Conservation (phyloP, 2,329 filamentous ascomycete genomes). For the Huntiella savannae region DNA sequence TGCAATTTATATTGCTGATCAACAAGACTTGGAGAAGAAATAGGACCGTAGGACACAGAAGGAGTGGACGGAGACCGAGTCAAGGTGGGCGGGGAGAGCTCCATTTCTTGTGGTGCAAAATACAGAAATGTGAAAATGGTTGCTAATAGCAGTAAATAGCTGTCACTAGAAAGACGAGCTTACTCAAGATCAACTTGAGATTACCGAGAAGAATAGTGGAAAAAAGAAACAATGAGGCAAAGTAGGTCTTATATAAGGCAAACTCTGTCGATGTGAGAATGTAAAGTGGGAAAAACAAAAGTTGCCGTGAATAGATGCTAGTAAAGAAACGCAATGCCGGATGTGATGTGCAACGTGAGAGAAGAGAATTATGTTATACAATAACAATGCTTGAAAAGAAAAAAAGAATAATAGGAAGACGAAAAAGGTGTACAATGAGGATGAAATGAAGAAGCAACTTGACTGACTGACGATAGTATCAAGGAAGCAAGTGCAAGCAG, state of each 20-base stretch:
- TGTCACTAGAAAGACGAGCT: too few species aligned
- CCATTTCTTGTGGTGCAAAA: conserved; percentile 10
- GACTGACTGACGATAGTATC: neutral
- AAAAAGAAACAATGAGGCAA: too few species aligned
- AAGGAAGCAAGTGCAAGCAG: neutral
- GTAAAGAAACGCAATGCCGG: too few species aligned
- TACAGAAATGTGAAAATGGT: neutral
- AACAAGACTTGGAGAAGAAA: conserved; percentile 26
- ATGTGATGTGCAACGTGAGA: too few species aligned
- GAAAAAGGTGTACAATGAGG: neutral
- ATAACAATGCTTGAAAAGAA: neutral
- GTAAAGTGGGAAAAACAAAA: too few species aligned
- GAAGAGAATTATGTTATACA: too few species aligned
- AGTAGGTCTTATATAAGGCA: too few species aligned
- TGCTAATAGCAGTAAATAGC: neutral
- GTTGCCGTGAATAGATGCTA: too few species aligned
- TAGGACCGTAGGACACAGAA: conserved; percentile 24
- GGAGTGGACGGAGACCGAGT: conserved; percentile 14
- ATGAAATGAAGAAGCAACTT: neutral
- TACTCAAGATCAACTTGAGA: too few species aligned
- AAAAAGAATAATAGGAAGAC: neutral
- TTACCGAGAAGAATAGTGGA: too few species aligned
- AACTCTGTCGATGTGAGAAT: too few species aligned
- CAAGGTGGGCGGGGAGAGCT: conserved; percentile 14
- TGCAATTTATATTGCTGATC: conserved; percentile 22